These are phyloP conservation scores for Lentinula boryana DNA, from an alignment of 768 basidiomycete genomes.

Conservation along the genomic window DNA sequence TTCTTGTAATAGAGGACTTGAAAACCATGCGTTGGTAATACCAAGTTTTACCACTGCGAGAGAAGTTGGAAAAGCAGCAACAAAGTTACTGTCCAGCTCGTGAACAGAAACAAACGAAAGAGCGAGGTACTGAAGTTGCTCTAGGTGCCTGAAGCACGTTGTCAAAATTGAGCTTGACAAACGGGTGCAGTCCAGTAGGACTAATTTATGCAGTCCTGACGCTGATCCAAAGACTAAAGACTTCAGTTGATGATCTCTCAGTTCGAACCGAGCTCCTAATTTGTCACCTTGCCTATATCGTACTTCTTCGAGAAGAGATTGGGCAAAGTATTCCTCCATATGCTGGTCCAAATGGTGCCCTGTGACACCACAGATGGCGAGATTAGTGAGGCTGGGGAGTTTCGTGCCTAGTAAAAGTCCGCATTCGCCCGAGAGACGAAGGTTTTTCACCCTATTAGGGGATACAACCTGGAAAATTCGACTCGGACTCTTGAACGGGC, in stretches of 20 bases:
- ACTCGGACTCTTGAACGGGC: constrained; percentile 18
- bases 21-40: constrained; percentile 28
- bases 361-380: constrained; percentile 25
- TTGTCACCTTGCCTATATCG: constrained; percentile 24
- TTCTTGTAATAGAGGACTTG: constrained; percentile 20
- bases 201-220: constrained; percentile 21
- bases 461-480: constrained; percentile 22
- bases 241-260: constrained; percentile 26
- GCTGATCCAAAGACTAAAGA: constrained; percentile 20
- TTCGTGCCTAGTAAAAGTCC: constrained; percentile 10
- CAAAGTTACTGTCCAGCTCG: constrained; percentile 25
- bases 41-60: constrained; percentile 28
- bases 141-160: constrained; percentile 20
- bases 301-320: constrained; percentile 27
- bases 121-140: constrained; percentile 26
- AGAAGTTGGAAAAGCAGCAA: constrained; percentile 21
- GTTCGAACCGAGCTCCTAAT: constrained; percentile 25
- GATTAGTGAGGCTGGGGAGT: constrained; percentile 19
- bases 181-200: constrained; percentile 27
- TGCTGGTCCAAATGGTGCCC: constrained; percentile 28
- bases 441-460: constrained; percentile 15
- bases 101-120: constrained; percentile 27
- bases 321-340: constrained; percentile 20
- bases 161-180: constrained; percentile 23
- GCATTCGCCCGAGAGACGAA: constrained; percentile 31